Evolutionary conservation across 2,329 filamentous ascomycete species (phyloP), one percentile per base, ranked within the genome.

Genomic region (Fusarium buxicola): DNA sequence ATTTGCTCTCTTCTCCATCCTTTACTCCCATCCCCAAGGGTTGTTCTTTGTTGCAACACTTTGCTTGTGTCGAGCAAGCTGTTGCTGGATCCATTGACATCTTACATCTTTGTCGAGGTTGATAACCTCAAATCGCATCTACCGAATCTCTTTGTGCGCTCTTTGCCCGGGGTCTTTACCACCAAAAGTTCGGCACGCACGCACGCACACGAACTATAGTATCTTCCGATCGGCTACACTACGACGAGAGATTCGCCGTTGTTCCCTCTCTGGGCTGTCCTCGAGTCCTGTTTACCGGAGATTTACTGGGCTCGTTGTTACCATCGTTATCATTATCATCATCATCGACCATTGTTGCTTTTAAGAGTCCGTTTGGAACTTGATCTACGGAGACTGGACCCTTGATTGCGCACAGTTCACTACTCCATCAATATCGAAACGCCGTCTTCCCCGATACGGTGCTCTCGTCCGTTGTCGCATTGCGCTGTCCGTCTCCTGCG

Each of bases 391-490:
- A n/a, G n/a, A n/a, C 32, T 21, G 8, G 39, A 38, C 36, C 52
- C 31, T 65, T 65, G 55, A 28, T 38, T 25, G 32, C 45, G 45
- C 45, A 28, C 24, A 48, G 45, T 38, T 48, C 27, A 18, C 18
- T 36, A 50, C 46, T 40, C 46, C 27, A 39, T 50, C 18, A 35
- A 51, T 65, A 54, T 58, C 47, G 46, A 54, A 40, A 36, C 57
- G 38, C 34, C 48, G 16, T 47, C 46, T 65, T 58, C 58, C 54
- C 63, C 46, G 55, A 70, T 70, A 64, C 56, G 50, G 65, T 44
- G 48, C 58, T 53, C 52, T 56, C 58, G 46, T 53, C 58, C 52
- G 45, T 60, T 18, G 58, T 69, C 57, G 63, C 68, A 69, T 69
- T 58, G 55, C 66, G 61, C 59, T 58, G 51, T 56, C 47, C n/a